Base-by-base conservation (phyloP, 805 yeast species). In the Lipomyces oligophaga region DNA sequence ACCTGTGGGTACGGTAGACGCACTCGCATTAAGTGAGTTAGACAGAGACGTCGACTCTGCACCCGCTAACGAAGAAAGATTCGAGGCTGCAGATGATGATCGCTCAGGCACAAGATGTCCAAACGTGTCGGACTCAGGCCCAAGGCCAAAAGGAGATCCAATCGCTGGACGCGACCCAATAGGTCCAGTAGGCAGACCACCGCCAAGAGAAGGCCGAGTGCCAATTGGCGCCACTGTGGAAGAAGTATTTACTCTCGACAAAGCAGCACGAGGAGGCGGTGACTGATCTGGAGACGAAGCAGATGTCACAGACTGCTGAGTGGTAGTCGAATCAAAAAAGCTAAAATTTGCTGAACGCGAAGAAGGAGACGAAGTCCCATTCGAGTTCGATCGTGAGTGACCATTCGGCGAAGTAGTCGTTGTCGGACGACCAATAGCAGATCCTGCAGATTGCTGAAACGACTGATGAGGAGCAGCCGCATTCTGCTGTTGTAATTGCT, bases 311-410 rank as follows among this genome's bases (percentile, higher is more conserved):
- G 34, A 45, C 36, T 47, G 55, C 11, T 43, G 34, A 24, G 45
- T 35, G 8, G 50, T 37, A 7, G 47, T 46, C 34, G 54, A 39
- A 34, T 54, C 58, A 27, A 54, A 54, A 41, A 54, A 37, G 37
- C 58, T 54, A 41, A 54, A 52, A 42, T 52, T 52, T 11, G 51
- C 51, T 22, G 58, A 54, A 5, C 57, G 52, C n/a, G 54, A 50
- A 27, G 52, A 42, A 15, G 58, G 58, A 16, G 58, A 54, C 15
- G 51, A 49, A 16, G 55, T 54, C 22, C 57, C 58, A 27, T 54
- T 48, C 34, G 58, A 54, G 43, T 50, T 50, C 18, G 56, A 26
- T 21, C 58, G 45, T 13, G 55, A 45, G 13, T 52, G 41, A 20
- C 49, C 57, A 19, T 41, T 34, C 16, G 54, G 57, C 16, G 50